A percentile compares a stretch with the other conserved stretches of the same genome.
These are phyloP conservation scores for Laetiporus sulphureus DNA, from an alignment of 1,284 basidiomycete genomes.

Conservation along the genomic window DNA sequence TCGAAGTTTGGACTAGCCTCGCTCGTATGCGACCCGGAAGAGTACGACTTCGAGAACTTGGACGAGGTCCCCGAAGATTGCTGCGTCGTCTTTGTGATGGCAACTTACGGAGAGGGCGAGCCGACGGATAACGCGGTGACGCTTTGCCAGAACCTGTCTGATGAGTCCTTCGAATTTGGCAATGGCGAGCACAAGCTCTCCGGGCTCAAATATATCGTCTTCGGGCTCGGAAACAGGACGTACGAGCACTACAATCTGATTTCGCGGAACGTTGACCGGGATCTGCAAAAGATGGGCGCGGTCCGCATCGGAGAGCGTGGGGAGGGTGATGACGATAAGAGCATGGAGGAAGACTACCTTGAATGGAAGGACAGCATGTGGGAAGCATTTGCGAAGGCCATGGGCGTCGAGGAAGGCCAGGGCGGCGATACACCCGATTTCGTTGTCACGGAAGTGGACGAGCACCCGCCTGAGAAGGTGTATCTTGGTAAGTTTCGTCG, in stretches of 20 bases:
- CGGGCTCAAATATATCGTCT: constrained; percentile 93
- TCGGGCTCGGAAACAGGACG: constrained; percentile 92
- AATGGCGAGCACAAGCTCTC: constrained; percentile 73
- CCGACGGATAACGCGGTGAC: constrained; percentile 98
- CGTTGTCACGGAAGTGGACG: constrained; percentile 75
- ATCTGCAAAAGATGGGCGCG: constrained; percentile 78
- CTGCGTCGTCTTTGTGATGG: constrained; percentile 91
- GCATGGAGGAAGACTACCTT: constrained; percentile 99
- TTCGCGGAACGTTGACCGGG: constrained; percentile 72
- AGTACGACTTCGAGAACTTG: constrained; percentile 96
- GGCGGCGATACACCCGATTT: constrained; percentile 96
- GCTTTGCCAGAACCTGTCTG: constrained; percentile 88
- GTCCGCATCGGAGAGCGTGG: constrained; percentile 86
- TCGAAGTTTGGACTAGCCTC: constrained; percentile 89
- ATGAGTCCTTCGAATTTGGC: constrained; percentile 82
- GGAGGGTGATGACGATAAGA: constrained; percentile 98
- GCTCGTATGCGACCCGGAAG: constrained; percentile 92
- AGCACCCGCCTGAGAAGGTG: constrained; percentile 77
- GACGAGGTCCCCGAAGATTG: constrained; percentile 86
- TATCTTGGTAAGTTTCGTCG: constrained; percentile 64
- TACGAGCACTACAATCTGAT: constrained; percentile 96
- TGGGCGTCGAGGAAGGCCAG: constrained; percentile 93
- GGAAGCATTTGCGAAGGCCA: constrained; percentile 73
- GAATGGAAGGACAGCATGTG: constrained; percentile 99
- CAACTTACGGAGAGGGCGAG: constrained; percentile 98